Conservation (phyloP, 257 asterid species). For the Solanum okadae region DNA sequence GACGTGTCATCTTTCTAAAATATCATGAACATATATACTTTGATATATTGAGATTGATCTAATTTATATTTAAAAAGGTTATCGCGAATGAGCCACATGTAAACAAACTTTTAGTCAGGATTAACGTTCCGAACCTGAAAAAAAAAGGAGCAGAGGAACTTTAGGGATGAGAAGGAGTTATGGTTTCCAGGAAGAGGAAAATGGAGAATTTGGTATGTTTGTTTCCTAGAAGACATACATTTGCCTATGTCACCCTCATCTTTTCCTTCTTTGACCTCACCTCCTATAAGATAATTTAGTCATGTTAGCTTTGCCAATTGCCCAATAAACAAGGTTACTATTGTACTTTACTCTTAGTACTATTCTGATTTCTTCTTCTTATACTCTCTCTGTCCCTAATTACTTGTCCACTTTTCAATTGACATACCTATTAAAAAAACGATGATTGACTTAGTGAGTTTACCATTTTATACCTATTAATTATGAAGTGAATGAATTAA, state of each 20-base stretch:
- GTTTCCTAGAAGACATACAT: slow-evolving; percentile 27
- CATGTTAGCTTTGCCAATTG: not conserved
- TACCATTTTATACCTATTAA: too few relatives aligned
- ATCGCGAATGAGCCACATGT: slow-evolving; percentile 1
- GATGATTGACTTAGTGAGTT: too few relatives aligned
- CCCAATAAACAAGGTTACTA: not conserved
- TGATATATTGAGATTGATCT: not conserved
- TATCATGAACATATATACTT: not conserved
- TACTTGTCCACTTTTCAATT: too few relatives aligned
- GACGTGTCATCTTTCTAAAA: not conserved
- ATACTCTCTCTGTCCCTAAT: too few relatives aligned
- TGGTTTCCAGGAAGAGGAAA: slow-evolving; percentile 6
- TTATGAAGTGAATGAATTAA: too few relatives aligned
- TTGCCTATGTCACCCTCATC: slow-evolving; percentile 8
- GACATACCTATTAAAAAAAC: too few relatives aligned
- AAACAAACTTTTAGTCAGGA: not conserved
- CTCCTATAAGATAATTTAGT: not conserved
- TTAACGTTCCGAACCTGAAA: not conserved
- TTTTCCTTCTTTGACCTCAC: not conserved
- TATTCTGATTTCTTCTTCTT: too few relatives aligned
- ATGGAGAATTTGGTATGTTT: slow-evolving; percentile 19
- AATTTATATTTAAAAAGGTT: not conserved
- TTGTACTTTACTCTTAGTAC: not conserved
- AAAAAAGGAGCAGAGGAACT: not conserved
- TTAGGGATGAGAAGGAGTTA: slow-evolving; percentile 5